Evolutionary conservation across 331 rosid species (phyloP).

Genomic region (Spiraea crenata): DNA sequence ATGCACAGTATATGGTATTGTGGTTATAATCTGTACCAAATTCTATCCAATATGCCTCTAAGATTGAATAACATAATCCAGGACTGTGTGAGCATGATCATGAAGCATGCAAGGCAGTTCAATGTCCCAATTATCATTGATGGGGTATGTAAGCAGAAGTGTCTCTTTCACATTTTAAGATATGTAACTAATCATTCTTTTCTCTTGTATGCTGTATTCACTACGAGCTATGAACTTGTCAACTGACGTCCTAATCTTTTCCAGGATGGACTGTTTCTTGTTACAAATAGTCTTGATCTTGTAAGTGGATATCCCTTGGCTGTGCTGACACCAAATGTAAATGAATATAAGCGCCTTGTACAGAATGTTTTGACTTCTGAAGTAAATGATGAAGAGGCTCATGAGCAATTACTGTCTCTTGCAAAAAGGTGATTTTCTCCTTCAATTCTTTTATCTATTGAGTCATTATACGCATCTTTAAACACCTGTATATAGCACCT

Average conservation of each 20-base stretch:
- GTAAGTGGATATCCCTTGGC: constrained; percentile 76
- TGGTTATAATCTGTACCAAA: not conserved
- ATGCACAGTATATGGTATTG: not conserved
- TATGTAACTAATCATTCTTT: constrained; percentile 17
- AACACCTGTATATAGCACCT: no score
- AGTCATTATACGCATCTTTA: no score
- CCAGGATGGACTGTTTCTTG: constrained; percentile 90
- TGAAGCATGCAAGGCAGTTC: constrained; percentile 65
- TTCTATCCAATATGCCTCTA: constrained; percentile 23
- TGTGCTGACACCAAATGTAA: constrained; percentile 83
- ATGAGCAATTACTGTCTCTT: constrained; percentile 61
- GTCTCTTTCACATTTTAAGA: not conserved
- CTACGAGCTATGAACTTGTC: constrained; percentile 1
- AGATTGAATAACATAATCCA: constrained; percentile 32
- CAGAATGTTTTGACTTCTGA: constrained; percentile 58
- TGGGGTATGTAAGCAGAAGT: constrained; percentile 56
- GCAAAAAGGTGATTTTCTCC: constrained; percentile 51
- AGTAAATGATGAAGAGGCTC: constrained; percentile 48
- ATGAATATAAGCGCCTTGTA: constrained; percentile 82
- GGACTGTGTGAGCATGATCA: constrained; percentile 76
- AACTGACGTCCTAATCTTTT: constrained; percentile 21
- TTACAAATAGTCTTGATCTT: constrained; percentile 67
- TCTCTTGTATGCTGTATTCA: constrained; percentile 5
- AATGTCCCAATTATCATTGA: constrained; percentile 73
- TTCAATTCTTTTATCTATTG: not conserved